Conservation (phyloP, 495 filamentous ascomycete species). For the Xylaria sp. region DNA sequence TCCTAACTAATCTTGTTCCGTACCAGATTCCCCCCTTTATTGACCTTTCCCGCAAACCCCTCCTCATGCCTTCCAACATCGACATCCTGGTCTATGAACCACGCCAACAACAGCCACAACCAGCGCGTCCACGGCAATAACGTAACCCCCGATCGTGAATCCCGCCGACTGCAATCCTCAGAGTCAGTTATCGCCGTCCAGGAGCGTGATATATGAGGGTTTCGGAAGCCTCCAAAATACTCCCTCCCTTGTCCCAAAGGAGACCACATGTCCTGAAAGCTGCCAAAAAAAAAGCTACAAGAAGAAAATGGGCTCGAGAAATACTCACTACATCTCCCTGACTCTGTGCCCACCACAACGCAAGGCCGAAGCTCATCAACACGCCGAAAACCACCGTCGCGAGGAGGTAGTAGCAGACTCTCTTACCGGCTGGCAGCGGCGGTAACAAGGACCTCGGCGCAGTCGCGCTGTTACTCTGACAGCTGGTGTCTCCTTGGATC, state of each 20-base stretch:
- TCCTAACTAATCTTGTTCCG: background rate
- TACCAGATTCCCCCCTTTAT: background rate
- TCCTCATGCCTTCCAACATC: slow-evolving; percentile 15
- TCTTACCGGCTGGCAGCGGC: slow-evolving; percentile 1
- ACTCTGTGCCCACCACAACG: slow-evolving; percentile 16
- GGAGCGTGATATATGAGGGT: too few species aligned
- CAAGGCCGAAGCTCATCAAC: background rate
- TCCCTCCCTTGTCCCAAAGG: too few species aligned
- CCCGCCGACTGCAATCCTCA: slow-evolving; percentile 4
- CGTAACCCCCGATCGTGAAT: slow-evolving; percentile 16
- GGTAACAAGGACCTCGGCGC: background rate
- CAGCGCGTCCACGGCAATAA: slow-evolving; percentile 12
- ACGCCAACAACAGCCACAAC: background rate
- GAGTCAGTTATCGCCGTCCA: too few species aligned
- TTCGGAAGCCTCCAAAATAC: too few species aligned
- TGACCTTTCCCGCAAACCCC: background rate
- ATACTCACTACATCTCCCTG: background rate
- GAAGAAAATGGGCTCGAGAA: background rate
- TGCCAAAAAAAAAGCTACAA: too few species aligned
- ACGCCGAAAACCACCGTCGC: slow-evolving; percentile 2
- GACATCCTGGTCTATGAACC: slow-evolving; percentile 17
- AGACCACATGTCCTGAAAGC: too few species aligned
- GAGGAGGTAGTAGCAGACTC: slow-evolving; percentile 20
- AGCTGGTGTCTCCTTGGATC: background rate
- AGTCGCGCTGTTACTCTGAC: background rate